Conservation (phyloP, 148 eudicot species). For the Rhododendron molle region DNA sequence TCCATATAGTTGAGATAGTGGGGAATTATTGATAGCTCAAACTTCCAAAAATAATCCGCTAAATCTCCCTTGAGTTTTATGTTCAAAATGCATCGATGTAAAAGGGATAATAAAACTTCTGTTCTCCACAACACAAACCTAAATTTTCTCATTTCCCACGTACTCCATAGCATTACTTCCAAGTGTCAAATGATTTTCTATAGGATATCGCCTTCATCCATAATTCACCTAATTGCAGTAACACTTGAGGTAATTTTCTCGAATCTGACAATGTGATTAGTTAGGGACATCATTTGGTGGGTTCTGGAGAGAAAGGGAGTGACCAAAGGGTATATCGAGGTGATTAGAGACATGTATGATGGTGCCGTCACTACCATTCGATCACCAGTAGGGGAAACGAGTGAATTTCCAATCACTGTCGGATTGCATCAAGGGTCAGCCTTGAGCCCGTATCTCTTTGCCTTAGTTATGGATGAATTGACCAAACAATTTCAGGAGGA, state of each 20-base stretch:
- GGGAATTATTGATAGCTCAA: neutral
- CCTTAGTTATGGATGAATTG: no score
- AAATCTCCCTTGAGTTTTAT: neutral
- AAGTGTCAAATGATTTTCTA: neutral
- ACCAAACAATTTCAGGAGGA: no score
- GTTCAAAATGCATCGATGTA: neutral
- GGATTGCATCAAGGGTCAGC: no score
- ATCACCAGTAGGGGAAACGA: no score
- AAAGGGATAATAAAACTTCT: neutral
- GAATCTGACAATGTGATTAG: neutral
- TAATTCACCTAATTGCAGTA: neutral
- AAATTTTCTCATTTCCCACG: neutral
- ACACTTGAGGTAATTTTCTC: neutral
- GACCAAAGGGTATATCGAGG: no score
- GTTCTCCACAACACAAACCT: neutral
- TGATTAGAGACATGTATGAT: no score
- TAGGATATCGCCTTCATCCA: neutral
- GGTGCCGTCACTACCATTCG: no score
- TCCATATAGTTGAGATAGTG: neutral
- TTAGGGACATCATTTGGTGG: no score
- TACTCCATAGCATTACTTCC: neutral
- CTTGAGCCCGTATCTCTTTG: no score
- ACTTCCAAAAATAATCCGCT: neutral
- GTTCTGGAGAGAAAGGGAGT: no score
- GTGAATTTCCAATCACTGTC: no score